These are phyloP conservation scores for Saksenaea vasiformis DNA, from an alignment of 371 early-diverging fungal genomes.

Conservation along the genomic window DNA sequence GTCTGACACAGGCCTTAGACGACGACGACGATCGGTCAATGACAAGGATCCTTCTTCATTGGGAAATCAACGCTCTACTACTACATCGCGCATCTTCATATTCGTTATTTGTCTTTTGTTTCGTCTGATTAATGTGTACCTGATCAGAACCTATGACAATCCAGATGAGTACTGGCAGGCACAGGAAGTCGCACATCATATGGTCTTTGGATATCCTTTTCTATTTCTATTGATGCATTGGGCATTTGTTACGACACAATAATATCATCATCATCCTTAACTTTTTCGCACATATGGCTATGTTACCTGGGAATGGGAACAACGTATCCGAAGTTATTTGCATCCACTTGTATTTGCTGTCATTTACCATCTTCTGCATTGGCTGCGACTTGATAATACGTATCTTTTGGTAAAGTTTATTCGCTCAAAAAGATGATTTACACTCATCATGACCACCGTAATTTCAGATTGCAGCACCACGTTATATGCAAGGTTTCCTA, in stretches of 20 bases:
- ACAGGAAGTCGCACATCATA: constrained; percentile 82
- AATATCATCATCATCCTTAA: too few relatives aligned
- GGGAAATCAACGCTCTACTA: constrained; percentile 14
- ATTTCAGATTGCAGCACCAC: constrained; percentile 70
- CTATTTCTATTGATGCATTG: neutral
- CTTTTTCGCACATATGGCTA: constrained; percentile 67
- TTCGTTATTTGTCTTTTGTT: constrained; percentile 55
- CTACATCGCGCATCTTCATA: constrained; percentile 27
- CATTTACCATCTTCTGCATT: constrained; percentile 63
- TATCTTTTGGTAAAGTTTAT: constrained; percentile 53
- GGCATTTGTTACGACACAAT: neutral
- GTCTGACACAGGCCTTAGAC: neutral
- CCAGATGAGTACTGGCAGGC: constrained; percentile 95
- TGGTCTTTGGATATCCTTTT: constrained; percentile 73
- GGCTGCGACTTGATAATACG: constrained; percentile 64
- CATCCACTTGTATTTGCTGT: constrained; percentile 81
- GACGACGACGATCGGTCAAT: neutral
- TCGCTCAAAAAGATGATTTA: neutral
- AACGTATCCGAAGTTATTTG: constrained; percentile 69
- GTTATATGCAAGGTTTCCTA: constrained; percentile 70
- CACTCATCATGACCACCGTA: neutral
- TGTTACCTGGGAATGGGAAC: constrained; percentile 92
- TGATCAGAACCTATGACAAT: constrained; percentile 73
- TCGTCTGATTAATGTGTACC: constrained; percentile 63
- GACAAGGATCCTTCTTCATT: neutral